Evolutionary conservation across 805 yeast genomes (phyloP), one percentile per base, ranked within the genome.

Genomic region (Wickerhamomyces queroliae): DNA sequence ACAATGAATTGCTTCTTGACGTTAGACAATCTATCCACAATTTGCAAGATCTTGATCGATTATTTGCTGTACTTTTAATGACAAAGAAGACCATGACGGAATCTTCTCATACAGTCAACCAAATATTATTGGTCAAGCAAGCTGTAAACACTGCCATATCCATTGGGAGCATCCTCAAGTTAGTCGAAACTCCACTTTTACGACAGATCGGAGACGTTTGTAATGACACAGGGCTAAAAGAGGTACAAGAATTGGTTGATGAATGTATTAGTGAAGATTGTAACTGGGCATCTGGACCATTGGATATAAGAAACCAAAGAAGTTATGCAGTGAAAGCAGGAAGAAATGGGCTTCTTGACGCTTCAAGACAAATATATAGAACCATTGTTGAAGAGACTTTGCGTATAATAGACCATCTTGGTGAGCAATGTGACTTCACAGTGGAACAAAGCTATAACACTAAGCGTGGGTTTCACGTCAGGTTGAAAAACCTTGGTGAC

Each of bases 271-370:
- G 68, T 45, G 70, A 66, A 26, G 74, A 69, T 42, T 63, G 69
- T 36, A 37, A 41, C 3, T 67, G 72, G 74, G 74, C 71, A 0
- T 49, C 50, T 0, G 52, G 61, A 2, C 50, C 65, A 1, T 43
- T 67, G 5, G 72, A 71, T 35, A 45, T 70, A 26, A 64, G 62
- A 44, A 70, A 69, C 43, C 76, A 70, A 41, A 58, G 59, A 43
- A 58, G 67, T 22, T 68, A 65, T 50, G 75, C 76, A 0, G 66
- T 71, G 0, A 70, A 59, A 42, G 52, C 64, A 27, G 74, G 74
- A 0, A 47, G 54, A 2, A 71, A 72, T 48, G 77, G 77, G 0
- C 45, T 72, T 10, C 48, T 72, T 1, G 74, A 69, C 47, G 62
- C 69, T 1, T 68, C 72, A 3, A 53, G 76, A 30, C 63, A 67